Base-by-base conservation (phyloP, 345 rosid species). In the Hibiscus mutabilis region DNA sequence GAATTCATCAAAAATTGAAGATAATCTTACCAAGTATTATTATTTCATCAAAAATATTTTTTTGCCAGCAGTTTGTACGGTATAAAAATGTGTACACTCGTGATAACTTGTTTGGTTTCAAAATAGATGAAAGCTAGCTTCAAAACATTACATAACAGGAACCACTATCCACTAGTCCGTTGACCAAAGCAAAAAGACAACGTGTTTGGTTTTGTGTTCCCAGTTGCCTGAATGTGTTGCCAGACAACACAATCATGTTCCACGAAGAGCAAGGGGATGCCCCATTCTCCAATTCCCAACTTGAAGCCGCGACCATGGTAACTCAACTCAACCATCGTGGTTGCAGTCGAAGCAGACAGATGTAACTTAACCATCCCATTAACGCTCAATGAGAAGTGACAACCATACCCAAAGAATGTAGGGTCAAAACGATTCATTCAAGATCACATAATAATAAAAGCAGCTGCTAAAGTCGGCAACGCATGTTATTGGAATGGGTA, bases 401-500 rank as follows among this genome's bases (percentile, higher is more conserved):
- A 56, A 56, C 59, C 14, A 57, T 18, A 40, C 10, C 42, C 1
- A 7, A 37, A 37, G 40, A 37, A 8, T 31, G 37, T 57, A 56
- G 73, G 73, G 53, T 57, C 73, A 14, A 33, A 22, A 57, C 9
- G 52, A 55, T 57, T 57, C 73, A 57, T 40, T 37, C 21, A 22
- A 57, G 65, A 70, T 70, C 51, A 37, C 15, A 22, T 37, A 37
- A 37, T 37, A 37, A 37, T 37, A 8, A 37, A 37, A 37, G 42
- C 42, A 37, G 9, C 42, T 7, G 42, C 42, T 51, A 51, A 16
- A 53, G 61, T 68, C 10, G 61, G 47, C 29, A 37, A 21, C 14
- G 53, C 33, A 21, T 70, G 73, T 37, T 37, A 37, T 37, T 70
- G 73, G 63, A 15, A 70, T 33, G 27, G 31, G 46, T 68, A n/a